Conservation (phyloP, 306 rosid genomes). For the Trichosanthes truncata region DNA sequence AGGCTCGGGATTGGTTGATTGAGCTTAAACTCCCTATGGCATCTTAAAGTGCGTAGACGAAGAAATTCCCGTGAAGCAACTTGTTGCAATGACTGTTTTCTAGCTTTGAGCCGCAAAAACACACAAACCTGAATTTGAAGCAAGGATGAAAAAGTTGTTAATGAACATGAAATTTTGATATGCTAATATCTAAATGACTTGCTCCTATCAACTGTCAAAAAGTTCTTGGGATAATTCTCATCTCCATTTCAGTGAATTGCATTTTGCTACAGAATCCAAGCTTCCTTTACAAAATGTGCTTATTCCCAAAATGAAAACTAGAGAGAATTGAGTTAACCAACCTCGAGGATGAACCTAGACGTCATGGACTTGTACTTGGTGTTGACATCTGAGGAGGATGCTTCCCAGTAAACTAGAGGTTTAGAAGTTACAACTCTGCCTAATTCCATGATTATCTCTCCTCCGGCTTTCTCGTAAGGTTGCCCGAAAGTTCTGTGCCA, state of each 20-base stretch:
- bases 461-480: constrained; percentile 92
- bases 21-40: constrained; percentile 72
- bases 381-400: constrained; percentile 56
- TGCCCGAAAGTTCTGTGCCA: constrained; percentile 76
- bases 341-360: constrained; percentile 82
- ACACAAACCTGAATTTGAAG: constrained; percentile 51
- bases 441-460: constrained; percentile 31
- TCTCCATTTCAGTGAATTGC: background rate
- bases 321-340: constrained; percentile 12
- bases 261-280: background rate
- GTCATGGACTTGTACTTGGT: constrained; percentile 63
- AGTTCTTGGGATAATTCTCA: background rate
- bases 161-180: background rate
- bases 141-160: background rate
- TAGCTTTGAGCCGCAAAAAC: constrained; percentile 40
- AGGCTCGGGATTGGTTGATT: constrained; percentile 42
- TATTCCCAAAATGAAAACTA: background rate
- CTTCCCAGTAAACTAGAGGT: constrained; percentile 52
- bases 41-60: constrained; percentile 50
- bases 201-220: background rate
- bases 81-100: constrained; percentile 32
- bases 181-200: background rate
- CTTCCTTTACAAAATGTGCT: background rate
- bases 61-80: constrained; percentile 30
- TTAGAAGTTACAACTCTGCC: constrained; percentile 17